Percentiles rank a stretch among this genome's conserved stretches.
phyloP scores from a whole-genome alignment of 768 basidiomycete species.

The Leucosporidium scottii region DNA sequence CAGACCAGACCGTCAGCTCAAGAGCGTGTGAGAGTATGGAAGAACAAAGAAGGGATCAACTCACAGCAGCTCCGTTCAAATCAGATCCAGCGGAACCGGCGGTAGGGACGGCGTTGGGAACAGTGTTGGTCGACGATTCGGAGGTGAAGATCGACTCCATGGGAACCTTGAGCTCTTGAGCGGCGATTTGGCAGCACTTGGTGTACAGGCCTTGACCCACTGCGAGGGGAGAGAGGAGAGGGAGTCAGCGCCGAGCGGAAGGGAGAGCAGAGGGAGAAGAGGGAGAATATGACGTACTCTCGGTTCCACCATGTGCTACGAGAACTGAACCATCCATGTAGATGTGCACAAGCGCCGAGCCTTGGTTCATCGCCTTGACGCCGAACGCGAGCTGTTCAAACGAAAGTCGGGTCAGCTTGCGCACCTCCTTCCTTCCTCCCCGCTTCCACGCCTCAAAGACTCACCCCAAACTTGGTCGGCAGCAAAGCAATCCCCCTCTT shows the following conservation, averaged over 20 bases:
- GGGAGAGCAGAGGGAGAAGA: no score
- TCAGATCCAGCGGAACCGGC: conserved; percentile 17
- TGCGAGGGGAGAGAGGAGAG: neutral
- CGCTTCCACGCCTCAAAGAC: neutral
- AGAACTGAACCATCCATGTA: conserved; percentile 35
- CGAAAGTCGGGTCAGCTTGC: no score
- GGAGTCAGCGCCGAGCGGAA: neutral
- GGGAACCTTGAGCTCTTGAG: conserved; percentile 33
- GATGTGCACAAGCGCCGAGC: conserved; percentile 22
- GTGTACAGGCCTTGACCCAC: conserved; percentile 32
- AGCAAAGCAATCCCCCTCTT: conserved; percentile 35
- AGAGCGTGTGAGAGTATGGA: no score
- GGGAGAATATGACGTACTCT: conserved; percentile 11
- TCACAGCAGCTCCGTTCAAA: conserved; percentile 11
- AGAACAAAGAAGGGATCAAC: neutral
- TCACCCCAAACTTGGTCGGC: conserved; percentile 36
- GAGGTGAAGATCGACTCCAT: conserved; percentile 34
- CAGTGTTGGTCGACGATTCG: conserved; percentile 35
- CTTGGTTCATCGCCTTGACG: conserved; percentile 28
- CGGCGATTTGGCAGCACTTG: conserved; percentile 36
- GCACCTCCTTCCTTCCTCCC: no score
- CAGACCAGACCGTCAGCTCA: no score
- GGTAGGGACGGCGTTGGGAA: conserved; percentile 29
- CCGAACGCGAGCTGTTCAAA: conserved; percentile 7
- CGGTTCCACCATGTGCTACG: conserved; percentile 37